phyloP scores from a whole-genome alignment of 495 filamentous ascomycete genomes.

The Parathielavia hyrcaniae region DNA sequence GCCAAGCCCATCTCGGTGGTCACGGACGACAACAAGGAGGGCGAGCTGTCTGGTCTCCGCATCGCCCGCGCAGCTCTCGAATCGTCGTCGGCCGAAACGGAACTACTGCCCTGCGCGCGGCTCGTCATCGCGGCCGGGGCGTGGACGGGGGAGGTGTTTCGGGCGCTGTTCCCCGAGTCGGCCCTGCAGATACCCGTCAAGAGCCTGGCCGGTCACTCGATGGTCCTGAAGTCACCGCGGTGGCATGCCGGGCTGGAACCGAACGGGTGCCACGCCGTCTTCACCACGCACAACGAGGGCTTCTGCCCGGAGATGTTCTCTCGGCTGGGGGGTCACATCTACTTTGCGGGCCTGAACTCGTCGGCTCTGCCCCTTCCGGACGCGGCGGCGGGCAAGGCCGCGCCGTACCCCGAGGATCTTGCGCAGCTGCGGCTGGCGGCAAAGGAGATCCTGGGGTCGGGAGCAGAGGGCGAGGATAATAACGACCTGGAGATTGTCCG shows the following conservation, averaged over 20 bases:
- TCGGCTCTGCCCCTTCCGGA: slow-evolving; percentile 51
- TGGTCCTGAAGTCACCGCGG: slow-evolving; percentile 58
- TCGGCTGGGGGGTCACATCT: slow-evolving; percentile 58
- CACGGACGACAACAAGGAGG: slow-evolving; percentile 41
- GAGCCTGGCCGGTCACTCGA: slow-evolving; percentile 63
- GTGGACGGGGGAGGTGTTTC: slow-evolving; percentile 61
- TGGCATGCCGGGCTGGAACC: slow-evolving; percentile 40
- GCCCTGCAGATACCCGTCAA: slow-evolving; percentile 47
- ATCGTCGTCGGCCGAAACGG: slow-evolving; percentile 46
- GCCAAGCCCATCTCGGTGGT: slow-evolving; percentile 49
- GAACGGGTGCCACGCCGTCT: slow-evolving; percentile 60
- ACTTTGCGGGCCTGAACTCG: slow-evolving; percentile 68
- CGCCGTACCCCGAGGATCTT: slow-evolving; percentile 43
- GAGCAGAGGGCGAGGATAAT: slow-evolving; percentile 34
- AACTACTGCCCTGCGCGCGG: slow-evolving; percentile 51
- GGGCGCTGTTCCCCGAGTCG: slow-evolving; percentile 55
- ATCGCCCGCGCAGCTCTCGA: slow-evolving; percentile 40
- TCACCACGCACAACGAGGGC: slow-evolving; percentile 50
- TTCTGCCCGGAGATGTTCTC: slow-evolving; percentile 73
- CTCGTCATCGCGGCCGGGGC: slow-evolving; percentile 62
- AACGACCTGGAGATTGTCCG: slow-evolving; percentile 55
- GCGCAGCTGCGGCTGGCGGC: slow-evolving; percentile 50
- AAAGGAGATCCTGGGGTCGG: slow-evolving; percentile 47
- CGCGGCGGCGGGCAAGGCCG: slow-evolving; percentile 42
- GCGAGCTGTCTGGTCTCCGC: slow-evolving; percentile 43